These are phyloP conservation scores for Nemophila menziesii DNA, from an alignment of 257 asterid genomes.

Conservation along the genomic window DNA sequence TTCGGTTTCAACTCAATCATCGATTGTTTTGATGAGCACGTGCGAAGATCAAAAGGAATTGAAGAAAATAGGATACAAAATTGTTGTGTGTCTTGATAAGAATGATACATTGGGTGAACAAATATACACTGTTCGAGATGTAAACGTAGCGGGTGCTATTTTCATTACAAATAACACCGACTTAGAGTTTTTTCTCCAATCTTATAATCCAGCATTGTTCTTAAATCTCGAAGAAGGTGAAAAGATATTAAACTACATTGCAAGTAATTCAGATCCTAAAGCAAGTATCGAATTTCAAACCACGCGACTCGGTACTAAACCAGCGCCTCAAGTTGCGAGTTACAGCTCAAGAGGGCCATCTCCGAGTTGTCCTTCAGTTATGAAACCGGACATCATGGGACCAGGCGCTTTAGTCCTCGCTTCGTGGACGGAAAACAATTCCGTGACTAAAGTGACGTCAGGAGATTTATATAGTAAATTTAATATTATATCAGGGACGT, in stretches of 20 bases:
- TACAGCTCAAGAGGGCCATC: conserved; percentile 89
- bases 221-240: conserved; percentile 29
- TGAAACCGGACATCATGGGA: conserved; percentile 63
- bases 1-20: conserved; percentile 17
- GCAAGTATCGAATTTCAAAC: conserved; percentile 32
- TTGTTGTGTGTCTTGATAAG: conserved; percentile 44
- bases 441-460: conserved; percentile 13
- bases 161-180: conserved; percentile 46
- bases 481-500: conserved; percentile 59
- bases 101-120: conserved; percentile 25
- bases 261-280: conserved; percentile 19
- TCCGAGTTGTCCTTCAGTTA: conserved; percentile 39
- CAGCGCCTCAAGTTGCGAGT: conserved; percentile 46
- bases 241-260: conserved; percentile 31
- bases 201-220: conserved; percentile 36
- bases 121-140: conserved; percentile 18
- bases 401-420: conserved; percentile 60
- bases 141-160: conserved; percentile 25
- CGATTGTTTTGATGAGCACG: conserved; percentile 11
- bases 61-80: conserved; percentile 10
- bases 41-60: conserved; percentile 25
- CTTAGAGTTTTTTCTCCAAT: conserved; percentile 19
- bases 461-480: conserved; percentile 31
- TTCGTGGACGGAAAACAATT: conserved; percentile 36
- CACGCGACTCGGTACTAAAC: conserved; percentile 31